Evolutionary conservation across 2,329 filamentous ascomycete genomes (phyloP).

Genomic region (Canariomyces notabilis): DNA sequence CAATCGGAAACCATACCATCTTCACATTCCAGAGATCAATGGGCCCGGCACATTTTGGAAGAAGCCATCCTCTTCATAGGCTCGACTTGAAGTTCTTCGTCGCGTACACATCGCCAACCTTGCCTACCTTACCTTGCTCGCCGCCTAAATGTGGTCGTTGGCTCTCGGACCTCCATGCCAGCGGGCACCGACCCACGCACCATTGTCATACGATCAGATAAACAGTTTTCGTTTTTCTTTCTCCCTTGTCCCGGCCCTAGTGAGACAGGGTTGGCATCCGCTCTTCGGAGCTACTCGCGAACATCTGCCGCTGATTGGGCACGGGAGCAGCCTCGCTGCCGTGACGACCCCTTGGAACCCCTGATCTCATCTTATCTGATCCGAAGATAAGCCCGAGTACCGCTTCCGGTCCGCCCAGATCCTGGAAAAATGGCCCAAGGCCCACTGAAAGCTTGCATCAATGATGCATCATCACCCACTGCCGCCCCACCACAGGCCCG

Average conservation of each 20-base stretch:
- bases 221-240: constrained; percentile 15
- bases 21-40: no score
- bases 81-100: no score
- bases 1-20: no score
- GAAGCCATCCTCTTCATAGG: no score
- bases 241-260: background rate
- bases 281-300: constrained; percentile 18
- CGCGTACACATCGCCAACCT: no score
- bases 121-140: no score
- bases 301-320: constrained; percentile 6
- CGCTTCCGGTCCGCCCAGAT: constrained; percentile 26
- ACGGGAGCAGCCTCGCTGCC: background rate
- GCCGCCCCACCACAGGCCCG: background rate
- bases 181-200: background rate
- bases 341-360: constrained; percentile 8
- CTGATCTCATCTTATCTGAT: constrained; percentile 47
- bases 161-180: background rate
- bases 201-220: constrained; percentile 26
- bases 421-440: constrained; percentile 14
- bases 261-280: constrained; percentile 11
- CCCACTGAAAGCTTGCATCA: constrained; percentile 16
- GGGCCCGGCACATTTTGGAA: no score
- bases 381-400: constrained; percentile 47
- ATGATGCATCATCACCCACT: constrained; percentile 11
- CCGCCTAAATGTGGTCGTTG: background rate